phyloP scores from a whole-genome alignment of 257 asterid genomes.

The Solanum gracilifrons region DNA sequence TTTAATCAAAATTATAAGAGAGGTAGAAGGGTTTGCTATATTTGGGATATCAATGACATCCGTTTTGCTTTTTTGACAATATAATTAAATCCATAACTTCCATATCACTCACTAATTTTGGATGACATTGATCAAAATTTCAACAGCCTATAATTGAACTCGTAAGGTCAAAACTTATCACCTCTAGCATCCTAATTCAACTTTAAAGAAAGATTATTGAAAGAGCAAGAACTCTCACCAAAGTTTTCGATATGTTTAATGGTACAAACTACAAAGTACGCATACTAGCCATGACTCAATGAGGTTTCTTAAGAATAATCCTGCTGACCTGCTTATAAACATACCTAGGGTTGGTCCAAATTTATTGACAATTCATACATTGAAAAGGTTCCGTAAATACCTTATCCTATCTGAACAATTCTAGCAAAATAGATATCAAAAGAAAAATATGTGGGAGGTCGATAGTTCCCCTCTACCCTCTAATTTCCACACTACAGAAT shows the following conservation, averaged over 20 bases:
- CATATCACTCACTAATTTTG: not conserved
- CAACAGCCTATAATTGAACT: not conserved
- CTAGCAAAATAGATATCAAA: not conserved
- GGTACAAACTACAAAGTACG: not conserved
- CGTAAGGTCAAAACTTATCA: not conserved
- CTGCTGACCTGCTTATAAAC: not conserved
- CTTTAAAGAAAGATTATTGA: not conserved
- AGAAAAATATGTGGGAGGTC: not conserved
- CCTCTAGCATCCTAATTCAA: not conserved
- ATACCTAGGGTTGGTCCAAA: not conserved
- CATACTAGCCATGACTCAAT: not conserved
- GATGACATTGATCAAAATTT: no score
- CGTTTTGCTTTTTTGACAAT: not conserved
- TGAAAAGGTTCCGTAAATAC: not conserved
- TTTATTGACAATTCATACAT: not conserved
- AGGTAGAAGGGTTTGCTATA: not conserved
- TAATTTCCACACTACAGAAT: not conserved
- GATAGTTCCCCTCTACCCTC: not conserved
- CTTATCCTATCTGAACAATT: not conserved
- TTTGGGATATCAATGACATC: not conserved
- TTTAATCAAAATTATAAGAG: no score
- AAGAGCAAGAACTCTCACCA: not conserved
- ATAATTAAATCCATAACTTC: no score
- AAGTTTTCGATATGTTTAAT: not conserved
- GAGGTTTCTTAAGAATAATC: not conserved